Evolutionary conservation across 2,329 filamentous ascomycete genomes (phyloP).

Genomic region (Rutstroemia sp.): DNA sequence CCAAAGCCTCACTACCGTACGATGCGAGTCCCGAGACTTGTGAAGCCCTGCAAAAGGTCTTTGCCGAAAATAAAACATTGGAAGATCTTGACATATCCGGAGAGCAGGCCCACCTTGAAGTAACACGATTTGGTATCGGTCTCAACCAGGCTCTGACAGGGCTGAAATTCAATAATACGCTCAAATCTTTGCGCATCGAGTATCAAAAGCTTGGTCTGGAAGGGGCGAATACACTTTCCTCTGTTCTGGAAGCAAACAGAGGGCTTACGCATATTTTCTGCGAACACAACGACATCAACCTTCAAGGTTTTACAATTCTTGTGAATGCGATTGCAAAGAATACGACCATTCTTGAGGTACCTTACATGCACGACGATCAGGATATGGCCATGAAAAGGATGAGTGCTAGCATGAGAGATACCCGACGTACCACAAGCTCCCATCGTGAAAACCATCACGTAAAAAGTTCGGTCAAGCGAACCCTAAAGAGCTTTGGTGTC

Average conservation of each 20-base stretch:
- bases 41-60: slow-evolving; percentile 53
- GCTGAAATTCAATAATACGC: slow-evolving; percentile 53
- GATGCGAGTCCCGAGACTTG: slow-evolving; percentile 63
- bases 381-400: slow-evolving; percentile 48
- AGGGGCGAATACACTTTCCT: slow-evolving; percentile 61
- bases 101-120: slow-evolving; percentile 64
- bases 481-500: slow-evolving; percentile 23
- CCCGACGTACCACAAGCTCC: slow-evolving; percentile 11
- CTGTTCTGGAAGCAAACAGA: slow-evolving; percentile 57
- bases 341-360: slow-evolving; percentile 52
- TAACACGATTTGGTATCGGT: slow-evolving; percentile 60
- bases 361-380: slow-evolving; percentile 55
- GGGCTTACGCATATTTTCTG: slow-evolving; percentile 60
- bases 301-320: slow-evolving; percentile 62
- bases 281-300: slow-evolving; percentile 63
- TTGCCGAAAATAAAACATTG: slow-evolving; percentile 59
- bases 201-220: slow-evolving; percentile 62
- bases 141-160: slow-evolving; percentile 59
- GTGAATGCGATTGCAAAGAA: slow-evolving; percentile 64
- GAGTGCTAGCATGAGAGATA: slow-evolving; percentile 29
- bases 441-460: slow-evolving; percentile 17
- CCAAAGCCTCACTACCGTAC: slow-evolving; percentile 60
- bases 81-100: slow-evolving; percentile 64
- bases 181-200: slow-evolving; percentile 57
- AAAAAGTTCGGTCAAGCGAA: slow-evolving; percentile 26